Conservation (phyloP, 108 stramenopile genomes). For the Heterococcus sp. region DNA sequence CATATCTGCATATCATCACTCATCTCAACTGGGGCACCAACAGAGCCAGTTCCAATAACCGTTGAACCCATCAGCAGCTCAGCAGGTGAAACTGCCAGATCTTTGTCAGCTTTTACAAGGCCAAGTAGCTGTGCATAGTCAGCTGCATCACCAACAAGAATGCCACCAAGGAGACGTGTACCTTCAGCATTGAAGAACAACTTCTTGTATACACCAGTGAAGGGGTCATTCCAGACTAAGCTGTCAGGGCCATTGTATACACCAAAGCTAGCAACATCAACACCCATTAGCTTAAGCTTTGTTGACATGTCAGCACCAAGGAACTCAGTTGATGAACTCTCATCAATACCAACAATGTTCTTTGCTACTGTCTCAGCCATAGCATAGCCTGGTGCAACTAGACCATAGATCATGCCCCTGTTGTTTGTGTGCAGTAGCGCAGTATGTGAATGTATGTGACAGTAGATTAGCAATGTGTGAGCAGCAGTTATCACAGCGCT, state of each 20-base stretch:
- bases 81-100: slow-evolving; percentile 63
- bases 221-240: slow-evolving; percentile 83
- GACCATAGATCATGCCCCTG: slow-evolving; percentile 84
- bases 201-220: slow-evolving; percentile 80
- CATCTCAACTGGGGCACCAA: slow-evolving; percentile 33
- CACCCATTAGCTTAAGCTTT: slow-evolving; percentile 89
- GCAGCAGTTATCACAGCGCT: too few species aligned
- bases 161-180: slow-evolving; percentile 78
- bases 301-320: slow-evolving; percentile 85
- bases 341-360: slow-evolving; percentile 60
- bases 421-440: too few species aligned
- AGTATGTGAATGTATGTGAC: too few species aligned
- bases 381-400: slow-evolving; percentile 83
- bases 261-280: slow-evolving; percentile 89
- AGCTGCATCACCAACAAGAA: slow-evolving; percentile 82
- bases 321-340: slow-evolving; percentile 65
- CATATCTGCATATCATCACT: slow-evolving; percentile 79
- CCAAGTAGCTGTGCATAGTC: slow-evolving; percentile 79
- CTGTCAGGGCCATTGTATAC: slow-evolving; percentile 58
- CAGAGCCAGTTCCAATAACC: slow-evolving; percentile 56
- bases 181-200: slow-evolving; percentile 88
- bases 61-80: slow-evolving; percentile 69
- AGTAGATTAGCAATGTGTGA: too few species aligned
- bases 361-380: slow-evolving; percentile 81
- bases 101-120: slow-evolving; percentile 57